Percentiles rank a stretch among this genome's conserved stretches.
These are phyloP conservation scores for Dichotomopilus funicola DNA, from an alignment of 2,329 filamentous ascomycete genomes.

Conservation along the genomic window DNA sequence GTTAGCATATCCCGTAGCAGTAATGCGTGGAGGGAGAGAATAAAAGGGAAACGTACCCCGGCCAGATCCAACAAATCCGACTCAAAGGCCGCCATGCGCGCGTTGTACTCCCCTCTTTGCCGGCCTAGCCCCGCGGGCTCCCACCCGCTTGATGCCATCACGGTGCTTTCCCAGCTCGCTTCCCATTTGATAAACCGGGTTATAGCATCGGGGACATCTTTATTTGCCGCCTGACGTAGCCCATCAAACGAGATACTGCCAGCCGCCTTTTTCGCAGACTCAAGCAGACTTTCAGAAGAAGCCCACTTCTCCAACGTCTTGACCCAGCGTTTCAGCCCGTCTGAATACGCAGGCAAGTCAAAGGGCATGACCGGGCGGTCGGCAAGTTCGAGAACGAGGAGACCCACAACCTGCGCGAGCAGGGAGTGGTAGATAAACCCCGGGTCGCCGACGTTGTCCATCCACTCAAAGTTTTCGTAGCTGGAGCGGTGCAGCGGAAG, in stretches of 20 bases:
- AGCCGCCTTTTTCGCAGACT: constrained; percentile 5
- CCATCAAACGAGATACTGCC: constrained; percentile 46
- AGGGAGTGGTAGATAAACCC: constrained; percentile 73
- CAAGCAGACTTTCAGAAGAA: constrained; percentile 31
- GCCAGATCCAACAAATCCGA: constrained; percentile 73
- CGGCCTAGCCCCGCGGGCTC: constrained; percentile 64
- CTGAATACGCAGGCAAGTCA: constrained; percentile 68
- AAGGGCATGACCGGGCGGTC: constrained; percentile 79
- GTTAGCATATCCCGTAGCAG: too few relatives aligned
- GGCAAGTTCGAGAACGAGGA: constrained; percentile 78
- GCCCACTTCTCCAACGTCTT: constrained; percentile 61
- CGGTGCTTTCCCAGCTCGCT: constrained; percentile 63
- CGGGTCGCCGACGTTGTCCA: constrained; percentile 72
- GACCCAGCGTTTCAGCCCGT: constrained; percentile 57
- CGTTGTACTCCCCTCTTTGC: constrained; percentile 69
- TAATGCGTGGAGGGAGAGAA: not conserved
- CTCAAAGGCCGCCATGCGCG: constrained; percentile 74
- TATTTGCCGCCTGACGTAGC: constrained; percentile 54
- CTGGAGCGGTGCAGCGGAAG: constrained; percentile 66
- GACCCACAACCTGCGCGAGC: constrained; percentile 70
- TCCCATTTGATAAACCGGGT: constrained; percentile 70
- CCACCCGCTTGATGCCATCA: constrained; percentile 66
- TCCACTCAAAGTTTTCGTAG: constrained; percentile 87
- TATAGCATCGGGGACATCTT: constrained; percentile 53
- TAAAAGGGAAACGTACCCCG: constrained; percentile 56